Conservation (phyloP, 176 grass and related monocot species). For the Lolium rigidum region DNA sequence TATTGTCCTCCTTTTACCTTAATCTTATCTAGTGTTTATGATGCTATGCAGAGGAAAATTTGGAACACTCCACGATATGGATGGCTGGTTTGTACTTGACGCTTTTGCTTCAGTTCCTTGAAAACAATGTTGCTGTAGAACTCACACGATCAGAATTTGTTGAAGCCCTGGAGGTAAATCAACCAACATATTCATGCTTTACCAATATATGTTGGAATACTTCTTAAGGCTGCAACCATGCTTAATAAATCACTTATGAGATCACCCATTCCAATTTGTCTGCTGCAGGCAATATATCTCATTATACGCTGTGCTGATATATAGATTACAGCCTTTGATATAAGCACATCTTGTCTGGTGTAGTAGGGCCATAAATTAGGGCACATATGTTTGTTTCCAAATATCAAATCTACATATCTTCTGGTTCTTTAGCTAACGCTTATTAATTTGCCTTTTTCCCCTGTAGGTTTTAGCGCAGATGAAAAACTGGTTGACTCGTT, state of each 20-base stretch:
- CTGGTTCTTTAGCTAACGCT: conserved; percentile 5
- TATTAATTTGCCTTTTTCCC: conserved; percentile 31
- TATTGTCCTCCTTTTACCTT: background rate
- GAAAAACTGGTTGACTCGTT: conserved; percentile 86
- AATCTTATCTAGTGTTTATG: conserved; percentile 15
- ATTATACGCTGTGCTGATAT: background rate
- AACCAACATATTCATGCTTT: conserved; percentile 22
- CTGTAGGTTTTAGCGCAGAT: conserved; percentile 80
- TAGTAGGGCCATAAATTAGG: conserved; percentile 20
- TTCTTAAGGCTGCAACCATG: background rate
- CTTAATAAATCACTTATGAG: conserved; percentile 17
- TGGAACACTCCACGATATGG: conserved; percentile 87
- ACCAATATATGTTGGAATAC: conserved; percentile 1
- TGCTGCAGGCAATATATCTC: conserved; percentile 1
- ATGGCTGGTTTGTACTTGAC: conserved; percentile 81
- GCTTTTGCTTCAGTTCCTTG: conserved; percentile 92
- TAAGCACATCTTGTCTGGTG: conserved; percentile 19
- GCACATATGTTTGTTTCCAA: background rate
- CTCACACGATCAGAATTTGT: conserved; percentile 94
- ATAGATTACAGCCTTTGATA: conserved; percentile 20
- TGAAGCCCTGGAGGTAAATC: conserved; percentile 90
- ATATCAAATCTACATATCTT: conserved; percentile 3
- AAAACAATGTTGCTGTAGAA: conserved; percentile 92
- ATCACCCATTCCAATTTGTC: background rate
- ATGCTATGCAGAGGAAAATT: conserved; percentile 75